These are phyloP conservation scores for Fusarium robinianum DNA, from an alignment of 2,329 filamentous ascomycete genomes.

Conservation along the genomic window DNA sequence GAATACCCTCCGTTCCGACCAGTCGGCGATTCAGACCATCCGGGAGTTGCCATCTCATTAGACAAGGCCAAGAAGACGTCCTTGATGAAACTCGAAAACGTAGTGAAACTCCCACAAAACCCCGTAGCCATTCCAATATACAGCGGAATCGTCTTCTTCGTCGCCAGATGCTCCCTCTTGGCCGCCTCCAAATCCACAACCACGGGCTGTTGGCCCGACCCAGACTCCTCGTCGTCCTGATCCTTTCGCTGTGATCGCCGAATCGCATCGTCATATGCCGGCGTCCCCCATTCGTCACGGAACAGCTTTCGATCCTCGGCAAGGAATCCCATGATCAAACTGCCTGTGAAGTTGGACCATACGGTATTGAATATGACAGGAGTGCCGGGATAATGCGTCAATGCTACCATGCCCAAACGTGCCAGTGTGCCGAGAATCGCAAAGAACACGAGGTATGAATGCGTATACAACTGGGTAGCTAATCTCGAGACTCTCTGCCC, in stretches of 20 bases:
- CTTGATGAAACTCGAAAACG: conserved; percentile 83
- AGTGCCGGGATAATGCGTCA: conserved; percentile 79
- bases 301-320: conserved; percentile 79
- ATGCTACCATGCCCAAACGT: conserved; percentile 75
- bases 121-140: conserved; percentile 87
- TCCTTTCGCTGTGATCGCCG: conserved; percentile 38
- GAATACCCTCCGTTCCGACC: conserved; percentile 74
- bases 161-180: conserved; percentile 62
- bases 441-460: conserved; percentile 85
- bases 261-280: conserved; percentile 45
- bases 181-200: conserved; percentile 48
- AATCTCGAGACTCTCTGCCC: conserved; percentile 49
- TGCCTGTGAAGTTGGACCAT: conserved; percentile 88
- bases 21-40: conserved; percentile 44
- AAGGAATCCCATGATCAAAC: conserved; percentile 83
- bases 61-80: conserved; percentile 80
- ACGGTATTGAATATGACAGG: conserved; percentile 75
- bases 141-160: conserved; percentile 85
- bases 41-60: conserved; percentile 63
- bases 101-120: conserved; percentile 88
- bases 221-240: conserved; percentile 45
- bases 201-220: conserved; percentile 15
- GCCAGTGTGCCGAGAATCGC: conserved; percentile 83
- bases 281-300: conserved; percentile 64
- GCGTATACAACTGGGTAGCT: conserved; percentile 67